phyloP scores from a whole-genome alignment of 208 protist genomes.

The Angomonas ambiguus region DNA sequence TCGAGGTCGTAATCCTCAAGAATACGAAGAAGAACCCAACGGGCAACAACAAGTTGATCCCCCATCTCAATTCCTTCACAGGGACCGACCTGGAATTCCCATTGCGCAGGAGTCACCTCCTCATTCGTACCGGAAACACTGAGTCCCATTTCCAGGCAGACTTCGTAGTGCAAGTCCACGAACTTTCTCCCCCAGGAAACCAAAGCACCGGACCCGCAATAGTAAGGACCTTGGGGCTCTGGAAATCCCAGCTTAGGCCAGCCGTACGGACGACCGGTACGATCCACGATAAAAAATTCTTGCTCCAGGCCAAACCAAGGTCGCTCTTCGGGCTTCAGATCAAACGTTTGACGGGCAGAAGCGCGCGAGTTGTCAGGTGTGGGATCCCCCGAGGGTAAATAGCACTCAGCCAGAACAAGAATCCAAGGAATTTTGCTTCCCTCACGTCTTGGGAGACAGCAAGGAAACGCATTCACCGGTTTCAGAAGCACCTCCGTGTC shows the following conservation, averaged over 20 bases:
- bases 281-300: constrained; percentile 65
- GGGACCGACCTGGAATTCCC: constrained; percentile 97
- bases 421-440: constrained; percentile 83
- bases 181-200: constrained; percentile 87
- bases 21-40: constrained; percentile 89
- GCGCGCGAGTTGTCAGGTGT: constrained; percentile 90
- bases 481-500: constrained; percentile 89
- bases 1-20: constrained; percentile 69
- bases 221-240: constrained; percentile 96
- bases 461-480: constrained; percentile 80
- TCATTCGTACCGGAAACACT: constrained; percentile 93
- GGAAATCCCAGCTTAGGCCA: constrained; percentile 92
- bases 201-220: constrained; percentile 87
- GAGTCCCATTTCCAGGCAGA: constrained; percentile 80
- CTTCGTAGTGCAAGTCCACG: constrained; percentile 72
- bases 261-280: constrained; percentile 59
- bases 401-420: constrained; percentile 90
- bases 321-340: constrained; percentile 57
- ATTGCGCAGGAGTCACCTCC: constrained; percentile 96
- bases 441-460: constrained; percentile 50
- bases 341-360: constrained; percentile 81
- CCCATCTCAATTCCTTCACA: constrained; percentile 88
- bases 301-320: constrained; percentile 90
- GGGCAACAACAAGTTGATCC: constrained; percentile 92
- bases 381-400: constrained; percentile 85